Conservation (phyloP, 2,329 filamentous ascomycete genomes). For the Monilinia polystroma region DNA sequence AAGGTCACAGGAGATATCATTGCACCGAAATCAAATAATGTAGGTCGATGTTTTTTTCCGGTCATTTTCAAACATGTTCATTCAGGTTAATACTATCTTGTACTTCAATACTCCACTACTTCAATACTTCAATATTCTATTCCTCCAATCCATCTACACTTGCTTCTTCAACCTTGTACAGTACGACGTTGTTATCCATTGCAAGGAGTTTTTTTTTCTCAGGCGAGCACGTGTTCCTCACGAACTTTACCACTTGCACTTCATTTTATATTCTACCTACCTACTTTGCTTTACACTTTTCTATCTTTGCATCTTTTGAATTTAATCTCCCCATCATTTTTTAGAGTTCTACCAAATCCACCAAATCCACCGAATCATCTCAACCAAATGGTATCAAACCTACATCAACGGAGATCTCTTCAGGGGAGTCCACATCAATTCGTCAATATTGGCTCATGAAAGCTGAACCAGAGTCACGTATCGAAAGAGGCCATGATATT, state of each 20-base stretch:
- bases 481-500: constrained; percentile 85
- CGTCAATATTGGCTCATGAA: constrained; percentile 77
- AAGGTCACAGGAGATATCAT: constrained; percentile 3
- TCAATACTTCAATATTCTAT: background rate
- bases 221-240: constrained; percentile 1
- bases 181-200: background rate
- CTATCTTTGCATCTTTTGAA: background rate
- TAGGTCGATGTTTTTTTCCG: constrained; percentile 8
- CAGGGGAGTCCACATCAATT: constrained; percentile 23
- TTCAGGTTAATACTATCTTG: background rate
- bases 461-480: constrained; percentile 81
- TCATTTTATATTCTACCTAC: background rate
- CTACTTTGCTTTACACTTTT: background rate
- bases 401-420: constrained; percentile 11
- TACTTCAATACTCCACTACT: no score
- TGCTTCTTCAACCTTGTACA: no score
- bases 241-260: background rate
- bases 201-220: background rate
- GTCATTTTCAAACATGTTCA: background rate
- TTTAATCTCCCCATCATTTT: constrained; percentile 12
- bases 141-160: no score
- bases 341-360: constrained; percentile 21
- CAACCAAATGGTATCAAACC: constrained; percentile 22
- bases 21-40: constrained; percentile 3
- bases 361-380: constrained; percentile 4